Conservation (phyloP, 768 basidiomycete genomes). For the Wakefieldia striispora region DNA sequence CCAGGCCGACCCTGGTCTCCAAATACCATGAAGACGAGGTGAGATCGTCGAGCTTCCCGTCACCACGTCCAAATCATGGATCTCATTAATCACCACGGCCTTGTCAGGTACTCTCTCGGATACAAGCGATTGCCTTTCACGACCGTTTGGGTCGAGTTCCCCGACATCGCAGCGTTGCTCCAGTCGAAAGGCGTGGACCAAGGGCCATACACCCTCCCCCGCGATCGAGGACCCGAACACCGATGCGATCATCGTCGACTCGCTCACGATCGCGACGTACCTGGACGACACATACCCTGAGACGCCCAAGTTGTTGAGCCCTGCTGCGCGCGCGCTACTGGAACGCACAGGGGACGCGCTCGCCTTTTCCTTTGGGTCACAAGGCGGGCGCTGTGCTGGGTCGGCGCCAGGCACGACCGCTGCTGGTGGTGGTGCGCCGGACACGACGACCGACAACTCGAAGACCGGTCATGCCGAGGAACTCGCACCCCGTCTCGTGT, state of each 20-base stretch:
- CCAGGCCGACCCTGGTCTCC: slow-evolving; percentile 36
- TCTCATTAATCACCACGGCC: slow-evolving; percentile 19
- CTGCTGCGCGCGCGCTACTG: slow-evolving; percentile 34
- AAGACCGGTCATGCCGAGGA: neutral
- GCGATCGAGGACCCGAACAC: slow-evolving; percentile 48
- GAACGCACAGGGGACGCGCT: slow-evolving; percentile 27
- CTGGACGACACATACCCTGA: slow-evolving; percentile 48
- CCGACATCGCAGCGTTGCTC: slow-evolving; percentile 40
- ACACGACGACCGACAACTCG: neutral
- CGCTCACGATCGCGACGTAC: slow-evolving; percentile 44
- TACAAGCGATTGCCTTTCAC: slow-evolving; percentile 3
- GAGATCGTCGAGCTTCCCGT: neutral
- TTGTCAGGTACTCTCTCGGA: slow-evolving; percentile 34
- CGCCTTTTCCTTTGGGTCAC: neutral
- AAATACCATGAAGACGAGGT: slow-evolving; percentile 38
- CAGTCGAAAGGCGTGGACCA: slow-evolving; percentile 26
- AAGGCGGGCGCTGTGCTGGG: neutral
- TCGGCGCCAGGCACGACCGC: neutral
- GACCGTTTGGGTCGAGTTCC: slow-evolving; percentile 43
- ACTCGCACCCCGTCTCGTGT: slow-evolving; percentile 1
- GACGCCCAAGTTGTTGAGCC: slow-evolving; percentile 38
- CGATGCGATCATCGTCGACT: slow-evolving; percentile 38
- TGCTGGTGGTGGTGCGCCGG: neutral
- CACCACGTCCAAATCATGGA: too few species aligned
- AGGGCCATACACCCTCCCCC: slow-evolving; percentile 42